Evolutionary conservation across 2,329 filamentous ascomycete species (phyloP), one percentile per base, ranked within the genome.

Genomic region (Fusarium musae): DNA sequence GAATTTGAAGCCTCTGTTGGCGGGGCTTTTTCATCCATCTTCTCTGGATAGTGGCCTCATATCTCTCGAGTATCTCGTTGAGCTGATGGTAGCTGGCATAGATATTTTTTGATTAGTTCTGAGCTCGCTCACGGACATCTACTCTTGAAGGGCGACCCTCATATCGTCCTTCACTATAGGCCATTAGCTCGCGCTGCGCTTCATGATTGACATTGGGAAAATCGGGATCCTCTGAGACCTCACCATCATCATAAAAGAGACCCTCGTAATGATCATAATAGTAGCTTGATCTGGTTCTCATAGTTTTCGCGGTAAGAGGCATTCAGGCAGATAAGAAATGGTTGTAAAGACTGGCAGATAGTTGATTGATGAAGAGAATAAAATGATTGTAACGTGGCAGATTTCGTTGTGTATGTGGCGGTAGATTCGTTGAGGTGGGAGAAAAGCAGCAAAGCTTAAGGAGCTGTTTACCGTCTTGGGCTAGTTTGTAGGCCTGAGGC

Each of bases 21-120:
- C 80, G 82, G 4, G 81, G 84, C 78, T 89, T 89, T 74, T 90
- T 90, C 6, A 74, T 67, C 88, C 88, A 91, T 43, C 88, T 83
- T 69, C 84, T 87, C 59, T 84, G 84, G 16, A 91, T 84, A 0
- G 82, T 84, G 2, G 77, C 78, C 74, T 91, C 87, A 54, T 89
- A 85, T 9, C 87, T 83, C 44, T 84, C 78, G 5, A 90, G 61
- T 9, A 88, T 86, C 10, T 34, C 37, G 4, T 39, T 61, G 3
- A 61, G 37, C 10, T n/a, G 11, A 11, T 64, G 1, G 15, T 50
- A 63, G 28, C 30, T 30, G 2, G 23, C 9, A 26, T 50, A 63
- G 21, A 63, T 50, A 5, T 5, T 46, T 12, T 13, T 26, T 12
- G 50, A 46, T 0, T 46, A 21, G 9, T 15, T 34, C 5, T n/a